Evolutionary conservation across 2,329 filamentous ascomycete species (phyloP).

Genomic region (Monilinia laxa): DNA sequence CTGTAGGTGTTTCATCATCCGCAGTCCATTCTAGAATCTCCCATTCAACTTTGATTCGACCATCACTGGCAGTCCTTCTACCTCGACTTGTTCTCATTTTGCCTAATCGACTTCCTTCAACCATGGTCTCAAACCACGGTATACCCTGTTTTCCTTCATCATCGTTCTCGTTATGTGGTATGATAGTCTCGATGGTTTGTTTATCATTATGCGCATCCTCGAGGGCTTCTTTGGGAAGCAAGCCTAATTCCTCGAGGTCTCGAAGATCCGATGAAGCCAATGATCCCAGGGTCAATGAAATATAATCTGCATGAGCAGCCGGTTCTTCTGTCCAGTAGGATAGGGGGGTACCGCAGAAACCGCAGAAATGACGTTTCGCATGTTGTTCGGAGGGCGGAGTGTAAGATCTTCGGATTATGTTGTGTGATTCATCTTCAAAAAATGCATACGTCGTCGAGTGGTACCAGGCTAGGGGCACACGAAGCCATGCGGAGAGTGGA

Average conservation of each 20-base stretch:
- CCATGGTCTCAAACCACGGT: slow-evolving; percentile 83
- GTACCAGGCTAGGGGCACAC: slow-evolving; percentile 80
- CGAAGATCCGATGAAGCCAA: slow-evolving; percentile 69
- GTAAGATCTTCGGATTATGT: slow-evolving; percentile 66
- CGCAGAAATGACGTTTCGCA: slow-evolving; percentile 78
- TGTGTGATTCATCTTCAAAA: slow-evolving; percentile 73
- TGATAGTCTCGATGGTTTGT: slow-evolving; percentile 32
- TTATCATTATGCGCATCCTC: slow-evolving; percentile 41
- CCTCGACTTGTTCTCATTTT: slow-evolving; percentile 61
- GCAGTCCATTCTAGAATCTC: slow-evolving; percentile 74
- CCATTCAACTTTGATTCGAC: slow-evolving; percentile 71
- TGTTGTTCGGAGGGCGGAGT: slow-evolving; percentile 55
- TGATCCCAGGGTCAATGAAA: slow-evolving; percentile 79
- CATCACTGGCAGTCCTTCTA: slow-evolving; percentile 57
- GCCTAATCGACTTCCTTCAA: slow-evolving; percentile 72
- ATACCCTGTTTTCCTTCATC: slow-evolving; percentile 50
- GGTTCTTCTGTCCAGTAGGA: slow-evolving; percentile 80
- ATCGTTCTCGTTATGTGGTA: slow-evolving; percentile 28
- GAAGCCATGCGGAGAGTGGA: slow-evolving; percentile 77
- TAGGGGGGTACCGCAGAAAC: slow-evolving; percentile 84
- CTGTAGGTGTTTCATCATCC: slow-evolving; percentile 46
- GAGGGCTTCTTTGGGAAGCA: slow-evolving; percentile 57
- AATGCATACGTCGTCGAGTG: slow-evolving; percentile 71
- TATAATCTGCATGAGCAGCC: slow-evolving; percentile 68
- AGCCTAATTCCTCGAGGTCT: slow-evolving; percentile 69